A percentile compares a stretch with the other conserved stretches of the same genome.
Conservation (phyloP, 371 early-diverging fungal genomes). For the Massospora cicadina region DNA sequence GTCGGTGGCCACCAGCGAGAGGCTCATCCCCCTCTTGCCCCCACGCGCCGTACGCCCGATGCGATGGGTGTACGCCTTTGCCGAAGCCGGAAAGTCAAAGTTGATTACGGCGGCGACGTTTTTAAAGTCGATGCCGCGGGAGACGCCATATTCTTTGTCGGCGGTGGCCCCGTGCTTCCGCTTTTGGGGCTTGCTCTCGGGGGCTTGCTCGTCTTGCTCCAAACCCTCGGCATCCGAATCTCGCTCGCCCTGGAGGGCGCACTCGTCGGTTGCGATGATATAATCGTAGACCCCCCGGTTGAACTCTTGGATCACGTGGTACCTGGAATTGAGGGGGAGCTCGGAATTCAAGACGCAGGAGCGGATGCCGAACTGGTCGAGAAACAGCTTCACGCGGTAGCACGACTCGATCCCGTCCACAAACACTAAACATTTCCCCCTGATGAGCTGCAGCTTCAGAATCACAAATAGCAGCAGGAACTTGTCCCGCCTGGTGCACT, state of each 20-base stretch:
- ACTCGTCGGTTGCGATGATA: slow-evolving; percentile 89
- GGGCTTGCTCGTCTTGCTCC: slow-evolving; percentile 18
- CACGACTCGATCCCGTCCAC: slow-evolving; percentile 85
- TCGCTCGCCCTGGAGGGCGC: slow-evolving; percentile 44
- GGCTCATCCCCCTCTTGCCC: slow-evolving; percentile 70
- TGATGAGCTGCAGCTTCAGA: slow-evolving; percentile 70
- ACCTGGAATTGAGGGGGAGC: slow-evolving; percentile 77
- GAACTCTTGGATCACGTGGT: slow-evolving; percentile 91
- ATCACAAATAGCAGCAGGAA: slow-evolving; percentile 77
- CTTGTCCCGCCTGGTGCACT: slow-evolving; percentile 69
- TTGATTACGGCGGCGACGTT: slow-evolving; percentile 90
- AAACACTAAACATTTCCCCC: slow-evolving; percentile 82
- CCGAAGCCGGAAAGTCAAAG: slow-evolving; percentile 87
- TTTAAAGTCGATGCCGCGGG: slow-evolving; percentile 94
- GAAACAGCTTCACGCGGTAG: slow-evolving; percentile 77
- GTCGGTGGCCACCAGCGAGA: slow-evolving; percentile 50
- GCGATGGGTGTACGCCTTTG: slow-evolving; percentile 88
- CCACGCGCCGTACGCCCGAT: slow-evolving; percentile 95
- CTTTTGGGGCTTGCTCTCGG: slow-evolving; percentile 15
- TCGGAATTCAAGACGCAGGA: slow-evolving; percentile 85
- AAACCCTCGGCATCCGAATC: slow-evolving; percentile 35
- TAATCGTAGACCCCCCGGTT: slow-evolving; percentile 92
- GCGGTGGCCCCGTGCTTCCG: slow-evolving; percentile 22
- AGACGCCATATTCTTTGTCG: slow-evolving; percentile 85
- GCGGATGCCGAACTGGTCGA: slow-evolving; percentile 88